phyloP scores from a whole-genome alignment of 2,329 filamentous ascomycete genomes.

The Zasmidium angulare region DNA sequence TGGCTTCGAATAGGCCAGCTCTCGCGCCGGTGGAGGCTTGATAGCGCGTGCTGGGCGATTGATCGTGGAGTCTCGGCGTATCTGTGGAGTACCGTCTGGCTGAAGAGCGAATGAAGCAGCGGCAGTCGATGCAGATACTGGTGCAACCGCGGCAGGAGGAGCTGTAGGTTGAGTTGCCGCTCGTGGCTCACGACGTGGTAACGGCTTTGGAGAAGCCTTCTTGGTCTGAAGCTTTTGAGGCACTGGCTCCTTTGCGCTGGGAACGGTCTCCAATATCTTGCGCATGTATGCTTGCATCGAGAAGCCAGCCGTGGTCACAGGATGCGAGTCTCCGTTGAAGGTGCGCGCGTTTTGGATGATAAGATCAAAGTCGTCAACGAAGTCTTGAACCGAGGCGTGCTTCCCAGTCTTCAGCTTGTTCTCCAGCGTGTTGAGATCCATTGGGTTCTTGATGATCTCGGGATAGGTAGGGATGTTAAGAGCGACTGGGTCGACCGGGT shows the following conservation, averaged over 20 bases:
- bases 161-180: conserved; percentile 27
- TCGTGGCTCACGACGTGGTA: conserved; percentile 35
- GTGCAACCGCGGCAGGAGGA: conserved; percentile 35
- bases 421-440: conserved; percentile 84
- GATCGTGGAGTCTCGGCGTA: conserved; percentile 81
- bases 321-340: conserved; percentile 81
- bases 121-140: conserved; percentile 45
- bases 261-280: conserved; percentile 60
- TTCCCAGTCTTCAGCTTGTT: conserved; percentile 68
- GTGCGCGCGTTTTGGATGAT: conserved; percentile 75
- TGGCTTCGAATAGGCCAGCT: conserved; percentile 85
- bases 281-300: conserved; percentile 61
- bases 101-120: conserved; percentile 70
- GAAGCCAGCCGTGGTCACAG: conserved; percentile 68
- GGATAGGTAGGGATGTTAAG: conserved; percentile 75
- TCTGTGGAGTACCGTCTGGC: conserved; percentile 74
- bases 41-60: conserved; percentile 90
- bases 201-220: conserved; percentile 32
- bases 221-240: conserved; percentile 49
- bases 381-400: conserved; percentile 70
- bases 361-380: conserved; percentile 71
- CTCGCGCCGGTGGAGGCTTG: conserved; percentile 84
- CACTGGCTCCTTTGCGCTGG: conserved; percentile 58
- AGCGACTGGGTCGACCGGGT: conserved; percentile 74
- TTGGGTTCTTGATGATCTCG: conserved; percentile 70